Conservation (phyloP, 108 stramenopile genomes). For the Fragilariopsis cylindrus region DNA sequence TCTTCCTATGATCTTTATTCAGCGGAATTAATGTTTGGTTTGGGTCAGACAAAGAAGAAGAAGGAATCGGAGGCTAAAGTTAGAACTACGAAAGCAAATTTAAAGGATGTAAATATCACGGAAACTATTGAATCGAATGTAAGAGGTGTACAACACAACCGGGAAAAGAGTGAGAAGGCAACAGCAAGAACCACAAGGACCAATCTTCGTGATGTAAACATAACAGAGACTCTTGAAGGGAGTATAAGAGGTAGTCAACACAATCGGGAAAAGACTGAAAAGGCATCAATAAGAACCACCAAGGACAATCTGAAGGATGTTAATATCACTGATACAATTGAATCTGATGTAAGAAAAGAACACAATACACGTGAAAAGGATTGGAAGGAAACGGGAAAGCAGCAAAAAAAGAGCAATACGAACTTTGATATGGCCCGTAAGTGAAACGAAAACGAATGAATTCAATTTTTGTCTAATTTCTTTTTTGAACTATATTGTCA, state of each 20-base stretch:
- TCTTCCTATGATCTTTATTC: too few species aligned
- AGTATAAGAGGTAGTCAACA: constrained; percentile 16
- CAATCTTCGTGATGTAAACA: constrained; percentile 15
- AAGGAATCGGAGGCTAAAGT: constrained; percentile 32
- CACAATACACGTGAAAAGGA: constrained; percentile 16
- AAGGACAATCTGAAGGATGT: constrained; percentile 30
- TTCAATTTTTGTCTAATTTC: not conserved
- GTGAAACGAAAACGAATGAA: not conserved
- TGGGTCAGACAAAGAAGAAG: constrained; percentile 45
- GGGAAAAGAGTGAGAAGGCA: constrained; percentile 10
- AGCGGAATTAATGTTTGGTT: constrained; percentile 46
- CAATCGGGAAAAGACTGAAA: constrained; percentile 24
- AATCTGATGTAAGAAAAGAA: constrained; percentile 16
- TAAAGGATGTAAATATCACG: constrained; percentile 34
- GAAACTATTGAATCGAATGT: constrained; percentile 31
- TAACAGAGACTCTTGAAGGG: constrained; percentile 34
- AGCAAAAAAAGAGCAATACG: constrained; percentile 36
- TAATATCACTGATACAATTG: constrained; percentile 29
- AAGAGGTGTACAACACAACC: constrained; percentile 18
- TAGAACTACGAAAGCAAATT: constrained; percentile 20
- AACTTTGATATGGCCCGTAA: constrained; percentile 43
- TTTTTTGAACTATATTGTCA: not conserved
- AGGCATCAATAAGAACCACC: constrained; percentile 18
- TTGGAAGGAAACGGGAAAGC: constrained; percentile 33
- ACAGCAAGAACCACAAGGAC: not conserved